Conservation (phyloP, 345 rosid species). For the Aquilaria sinensis region DNA sequence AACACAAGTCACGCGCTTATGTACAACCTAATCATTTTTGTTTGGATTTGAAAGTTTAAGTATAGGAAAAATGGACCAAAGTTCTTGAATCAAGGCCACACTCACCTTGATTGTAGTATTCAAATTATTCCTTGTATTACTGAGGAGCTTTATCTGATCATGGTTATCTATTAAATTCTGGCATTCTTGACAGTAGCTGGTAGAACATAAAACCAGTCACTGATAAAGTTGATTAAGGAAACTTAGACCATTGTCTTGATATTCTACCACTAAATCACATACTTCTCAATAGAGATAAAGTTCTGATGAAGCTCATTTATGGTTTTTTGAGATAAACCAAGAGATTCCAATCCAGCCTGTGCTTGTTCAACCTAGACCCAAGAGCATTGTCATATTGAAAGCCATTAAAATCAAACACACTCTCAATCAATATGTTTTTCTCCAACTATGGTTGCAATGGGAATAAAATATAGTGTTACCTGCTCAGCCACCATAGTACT, state of each 20-base stretch:
- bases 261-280: constrained; percentile 13
- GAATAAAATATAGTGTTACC: constrained; percentile 21
- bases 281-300: constrained; percentile 75
- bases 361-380: constrained; percentile 72
- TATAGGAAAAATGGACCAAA: no score
- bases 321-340: constrained; percentile 59
- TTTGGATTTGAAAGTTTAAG: no score
- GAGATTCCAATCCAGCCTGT: constrained; percentile 67
- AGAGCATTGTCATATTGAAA: neutral
- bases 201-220: constrained; percentile 15
- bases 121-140: constrained; percentile 86
- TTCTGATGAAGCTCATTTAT: constrained; percentile 62
- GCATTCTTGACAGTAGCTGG: constrained; percentile 83
- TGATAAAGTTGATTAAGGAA: neutral
- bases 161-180: constrained; percentile 92
- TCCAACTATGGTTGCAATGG: no score
- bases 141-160: constrained; percentile 88
- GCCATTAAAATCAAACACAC: no score
- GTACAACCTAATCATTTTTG: no score
- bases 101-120: constrained; percentile 75
- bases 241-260: no score
- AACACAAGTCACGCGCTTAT: no score
- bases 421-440: no score
- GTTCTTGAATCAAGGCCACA: neutral
- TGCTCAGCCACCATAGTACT: constrained; percentile 97